Percentiles rank a stretch among this genome's conserved stretches.
Conservation (phyloP, 2,329 filamentous ascomycete genomes). For the Xylaria sp. region DNA sequence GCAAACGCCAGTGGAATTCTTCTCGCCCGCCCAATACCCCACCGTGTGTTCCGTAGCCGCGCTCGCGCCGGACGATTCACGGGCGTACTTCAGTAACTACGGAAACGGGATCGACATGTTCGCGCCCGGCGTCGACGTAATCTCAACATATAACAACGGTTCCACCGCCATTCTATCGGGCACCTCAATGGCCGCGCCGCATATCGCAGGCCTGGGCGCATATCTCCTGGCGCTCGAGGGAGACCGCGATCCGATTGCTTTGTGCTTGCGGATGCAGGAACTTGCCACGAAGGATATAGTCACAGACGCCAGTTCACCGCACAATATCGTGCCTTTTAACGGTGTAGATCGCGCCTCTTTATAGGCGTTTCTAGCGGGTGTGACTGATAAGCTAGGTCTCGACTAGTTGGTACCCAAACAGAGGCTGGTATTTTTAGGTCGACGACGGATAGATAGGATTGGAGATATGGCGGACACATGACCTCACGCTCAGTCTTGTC, state of each 20-base stretch:
- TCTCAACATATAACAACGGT: slow-evolving; percentile 48
- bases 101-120: slow-evolving; percentile 49
- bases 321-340: slow-evolving; percentile 37
- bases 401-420: not conserved
- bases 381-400: not conserved
- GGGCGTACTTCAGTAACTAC: slow-evolving; percentile 41
- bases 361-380: not conserved
- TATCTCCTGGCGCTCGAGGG: slow-evolving; percentile 56
- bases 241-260: slow-evolving; percentile 36
- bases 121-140: slow-evolving; percentile 48
- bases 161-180: slow-evolving; percentile 49
- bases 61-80: slow-evolving; percentile 31
- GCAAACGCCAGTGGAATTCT: slow-evolving; percentile 29
- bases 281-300: slow-evolving; percentile 33
- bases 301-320: slow-evolving; percentile 25
- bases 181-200: slow-evolving; percentile 52
- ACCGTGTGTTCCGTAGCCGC: slow-evolving; percentile 45
- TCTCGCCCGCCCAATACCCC: slow-evolving; percentile 40
- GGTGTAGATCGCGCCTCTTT: slow-evolving; percentile 6
- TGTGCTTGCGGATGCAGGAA: slow-evolving; percentile 36
- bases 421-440: not conserved
- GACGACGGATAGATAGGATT: no score
- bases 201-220: slow-evolving; percentile 50
- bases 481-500: not conserved
- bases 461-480: no score